Percentiles rank a stretch among this genome's conserved stretches.
phyloP scores from a whole-genome alignment of 2,329 filamentous ascomycete species.

The Alternaria solani region DNA sequence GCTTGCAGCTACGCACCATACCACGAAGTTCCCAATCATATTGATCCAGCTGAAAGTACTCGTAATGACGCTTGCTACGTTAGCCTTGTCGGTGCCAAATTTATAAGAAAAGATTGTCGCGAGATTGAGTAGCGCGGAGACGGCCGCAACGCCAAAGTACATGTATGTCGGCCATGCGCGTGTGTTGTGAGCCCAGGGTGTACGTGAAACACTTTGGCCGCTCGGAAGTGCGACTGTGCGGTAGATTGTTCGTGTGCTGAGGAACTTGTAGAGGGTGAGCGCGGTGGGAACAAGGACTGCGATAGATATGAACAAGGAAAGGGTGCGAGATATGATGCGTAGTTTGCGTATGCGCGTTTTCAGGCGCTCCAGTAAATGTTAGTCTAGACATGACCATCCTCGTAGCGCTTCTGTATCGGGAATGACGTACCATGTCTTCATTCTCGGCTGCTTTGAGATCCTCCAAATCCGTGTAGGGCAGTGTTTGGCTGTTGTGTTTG shows the following conservation, averaged over 20 bases:
- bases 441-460: slow-evolving; percentile 24
- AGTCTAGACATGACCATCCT: not conserved
- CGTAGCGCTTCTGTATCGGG: not conserved
- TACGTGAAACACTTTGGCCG: slow-evolving; percentile 41
- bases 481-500: slow-evolving; percentile 9
- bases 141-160: slow-evolving; percentile 47
- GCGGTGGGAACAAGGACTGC: slow-evolving; percentile 47
- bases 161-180: slow-evolving; percentile 53
- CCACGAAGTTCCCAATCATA: slow-evolving; percentile 44
- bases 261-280: slow-evolving; percentile 51
- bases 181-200: slow-evolving; percentile 50
- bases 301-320: slow-evolving; percentile 46
- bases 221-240: slow-evolving; percentile 22
- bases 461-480: slow-evolving; percentile 25
- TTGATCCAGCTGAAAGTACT: slow-evolving; percentile 41
- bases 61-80: slow-evolving; percentile 38
- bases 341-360: slow-evolving; percentile 52
- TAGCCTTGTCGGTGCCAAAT: slow-evolving; percentile 44
- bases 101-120: slow-evolving; percentile 47
- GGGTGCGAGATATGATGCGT: slow-evolving; percentile 46
- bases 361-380: slow-evolving; percentile 34
- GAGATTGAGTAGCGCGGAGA: slow-evolving; percentile 47
- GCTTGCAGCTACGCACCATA: slow-evolving; percentile 47
- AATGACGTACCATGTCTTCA: slow-evolving; percentile 31
- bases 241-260: slow-evolving; percentile 44